These are phyloP conservation scores for Dillenia turbinata DNA, from an alignment of 164 flowering plant species.

Conservation along the genomic window DNA sequence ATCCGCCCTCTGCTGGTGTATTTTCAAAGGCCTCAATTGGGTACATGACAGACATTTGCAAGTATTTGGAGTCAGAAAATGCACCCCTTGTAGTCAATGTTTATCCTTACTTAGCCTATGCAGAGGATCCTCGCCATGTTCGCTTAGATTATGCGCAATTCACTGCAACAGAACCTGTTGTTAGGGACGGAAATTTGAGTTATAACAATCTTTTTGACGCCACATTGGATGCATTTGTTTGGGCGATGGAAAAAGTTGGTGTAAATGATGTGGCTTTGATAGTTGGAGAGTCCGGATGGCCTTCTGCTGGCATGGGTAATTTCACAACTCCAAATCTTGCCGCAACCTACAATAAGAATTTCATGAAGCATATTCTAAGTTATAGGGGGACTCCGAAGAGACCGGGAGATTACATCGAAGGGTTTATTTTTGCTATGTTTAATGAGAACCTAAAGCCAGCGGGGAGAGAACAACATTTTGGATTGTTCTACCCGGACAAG, in stretches of 20 bases:
- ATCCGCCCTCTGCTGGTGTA: conserved; percentile 32
- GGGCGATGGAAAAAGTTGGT: conserved; percentile 25
- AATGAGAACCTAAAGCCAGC: conserved; percentile 21
- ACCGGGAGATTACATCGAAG: conserved; percentile 6
- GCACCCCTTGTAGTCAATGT: conserved; percentile 34
- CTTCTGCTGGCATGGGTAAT: conserved; percentile 19
- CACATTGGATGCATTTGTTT: conserved; percentile 20
- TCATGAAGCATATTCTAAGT: conserved; percentile 3
- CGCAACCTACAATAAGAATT: conserved; percentile 16
- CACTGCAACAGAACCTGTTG: conserved; percentile 7
- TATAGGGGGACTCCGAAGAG: conserved; percentile 21
- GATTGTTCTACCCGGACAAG: conserved; percentile 8
- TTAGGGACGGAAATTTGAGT: conserved; percentile 16
- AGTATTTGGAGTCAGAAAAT: conserved; percentile 8
- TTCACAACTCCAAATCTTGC: conserved; percentile 19
- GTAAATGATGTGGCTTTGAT: conserved; percentile 7
- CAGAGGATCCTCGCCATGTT: background rate
- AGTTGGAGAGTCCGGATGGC: conserved; percentile 33
- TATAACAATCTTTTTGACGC: conserved; percentile 30
- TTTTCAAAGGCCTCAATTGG: conserved; percentile 13
- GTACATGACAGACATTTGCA: conserved; percentile 8
- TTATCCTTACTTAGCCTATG: conserved; percentile 34
- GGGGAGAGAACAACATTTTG: conserved; percentile 22
- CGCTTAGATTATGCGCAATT: conserved; percentile 25
- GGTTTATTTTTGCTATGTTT: conserved; percentile 19